Evolutionary conservation across 805 yeast genomes (phyloP).

Genomic region (Starmerella bombi): DNA sequence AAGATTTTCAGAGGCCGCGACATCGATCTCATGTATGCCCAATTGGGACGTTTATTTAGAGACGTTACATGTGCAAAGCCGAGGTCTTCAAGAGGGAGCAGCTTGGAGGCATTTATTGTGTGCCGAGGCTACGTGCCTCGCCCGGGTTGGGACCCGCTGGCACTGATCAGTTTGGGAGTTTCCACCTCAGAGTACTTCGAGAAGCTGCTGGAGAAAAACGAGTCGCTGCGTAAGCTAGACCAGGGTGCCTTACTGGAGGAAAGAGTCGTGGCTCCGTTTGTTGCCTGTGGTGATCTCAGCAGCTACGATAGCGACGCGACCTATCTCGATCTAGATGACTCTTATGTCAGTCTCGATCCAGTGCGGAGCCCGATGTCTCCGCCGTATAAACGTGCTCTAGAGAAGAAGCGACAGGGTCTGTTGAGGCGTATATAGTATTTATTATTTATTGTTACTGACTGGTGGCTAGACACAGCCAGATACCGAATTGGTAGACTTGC

Average conservation of each 20-base stretch:
- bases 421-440: slow-evolving; percentile 8
- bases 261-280: slow-evolving; percentile 71
- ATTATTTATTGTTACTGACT: too few species aligned
- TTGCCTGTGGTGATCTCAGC: slow-evolving; percentile 87
- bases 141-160: slow-evolving; percentile 62
- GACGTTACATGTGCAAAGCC: slow-evolving; percentile 92
- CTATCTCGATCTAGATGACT: slow-evolving; percentile 39
- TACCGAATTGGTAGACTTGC: too few species aligned
- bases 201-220: slow-evolving; percentile 23
- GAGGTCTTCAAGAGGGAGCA: slow-evolving; percentile 85
- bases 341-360: slow-evolving; percentile 54
- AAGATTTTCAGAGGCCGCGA: slow-evolving; percentile 94
- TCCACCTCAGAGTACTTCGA: slow-evolving; percentile 78
- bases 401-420: slow-evolving; percentile 63
- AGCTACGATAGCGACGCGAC: slow-evolving; percentile 94
- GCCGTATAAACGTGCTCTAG: slow-evolving; percentile 85
- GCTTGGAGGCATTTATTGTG: slow-evolving; percentile 86
- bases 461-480: too few species aligned
- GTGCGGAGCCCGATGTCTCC: slow-evolving; percentile 95
- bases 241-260: slow-evolving; percentile 36
- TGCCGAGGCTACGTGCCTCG: slow-evolving; percentile 81
- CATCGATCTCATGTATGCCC: slow-evolving; percentile 86
- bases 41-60: slow-evolving; percentile 72
- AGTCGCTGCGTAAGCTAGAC: slow-evolving; percentile 1
- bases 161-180: slow-evolving; percentile 18